These are phyloP conservation scores for Mycena indigotica DNA, from an alignment of 768 basidiomycete genomes.

Conservation along the genomic window DNA sequence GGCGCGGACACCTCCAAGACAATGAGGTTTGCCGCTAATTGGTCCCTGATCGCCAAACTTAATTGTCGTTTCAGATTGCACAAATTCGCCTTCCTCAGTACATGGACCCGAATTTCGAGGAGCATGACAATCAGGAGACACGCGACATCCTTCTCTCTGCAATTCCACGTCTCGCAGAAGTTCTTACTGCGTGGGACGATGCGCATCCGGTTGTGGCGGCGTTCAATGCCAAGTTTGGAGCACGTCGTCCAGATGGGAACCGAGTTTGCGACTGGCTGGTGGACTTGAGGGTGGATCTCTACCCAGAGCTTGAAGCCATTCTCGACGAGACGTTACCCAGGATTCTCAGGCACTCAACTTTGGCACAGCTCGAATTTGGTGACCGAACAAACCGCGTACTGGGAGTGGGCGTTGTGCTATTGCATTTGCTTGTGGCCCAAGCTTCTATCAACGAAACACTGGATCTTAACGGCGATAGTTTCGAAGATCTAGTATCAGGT, in stretches of 20 bases:
- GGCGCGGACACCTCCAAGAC: not conserved
- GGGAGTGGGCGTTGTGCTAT: slow-evolving; percentile 3
- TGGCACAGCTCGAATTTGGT: not conserved
- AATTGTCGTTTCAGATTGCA: not conserved
- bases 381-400: not conserved
- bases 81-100: not conserved
- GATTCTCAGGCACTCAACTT: not conserved
- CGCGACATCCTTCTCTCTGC: not conserved
- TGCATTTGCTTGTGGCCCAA: slow-evolving; percentile 9
- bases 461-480: slow-evolving; percentile 1
- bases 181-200: not conserved
- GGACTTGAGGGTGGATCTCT: not conserved
- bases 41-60: not conserved
- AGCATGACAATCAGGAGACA: not conserved
- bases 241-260: not conserved
- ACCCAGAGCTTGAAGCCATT: not conserved
- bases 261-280: not conserved
- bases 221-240: not conserved
- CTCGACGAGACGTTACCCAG: not conserved
- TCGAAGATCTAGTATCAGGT: slow-evolving; percentile 1
- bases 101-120: not conserved
- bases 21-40: not conserved
- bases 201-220: not conserved
- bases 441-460: not conserved
- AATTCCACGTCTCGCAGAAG: not conserved